These are phyloP conservation scores for Venturia aucupariae DNA, from an alignment of 2,329 filamentous ascomycete species.

Conservation along the genomic window DNA sequence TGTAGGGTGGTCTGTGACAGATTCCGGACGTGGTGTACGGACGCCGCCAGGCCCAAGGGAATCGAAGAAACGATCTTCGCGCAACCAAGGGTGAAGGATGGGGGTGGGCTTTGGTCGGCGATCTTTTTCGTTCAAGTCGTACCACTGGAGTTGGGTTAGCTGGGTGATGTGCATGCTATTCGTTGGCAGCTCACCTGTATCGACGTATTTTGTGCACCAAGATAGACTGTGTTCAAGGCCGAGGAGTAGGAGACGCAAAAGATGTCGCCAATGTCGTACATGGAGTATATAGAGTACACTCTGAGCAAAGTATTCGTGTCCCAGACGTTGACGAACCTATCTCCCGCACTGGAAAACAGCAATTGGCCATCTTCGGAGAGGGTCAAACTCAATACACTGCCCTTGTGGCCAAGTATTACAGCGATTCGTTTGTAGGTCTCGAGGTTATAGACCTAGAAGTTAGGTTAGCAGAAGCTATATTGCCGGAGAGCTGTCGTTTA, in stretches of 20 bases:
- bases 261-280: conserved; percentile 89
- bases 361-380: conserved; percentile 65
- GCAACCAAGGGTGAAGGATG: conserved; percentile 61
- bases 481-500: conserved; percentile 14
- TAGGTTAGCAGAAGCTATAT: conserved; percentile 17
- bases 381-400: conserved; percentile 78
- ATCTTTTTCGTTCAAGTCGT: conserved; percentile 58
- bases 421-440: conserved; percentile 74
- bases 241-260: conserved; percentile 89
- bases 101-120: conserved; percentile 52
- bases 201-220: conserved; percentile 88
- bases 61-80: conserved; percentile 87
- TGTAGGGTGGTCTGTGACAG: conserved; percentile 38
- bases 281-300: conserved; percentile 83
- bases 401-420: conserved; percentile 79
- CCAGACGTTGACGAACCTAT: conserved; percentile 91
- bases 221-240: conserved; percentile 70
- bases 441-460: conserved; percentile 63
- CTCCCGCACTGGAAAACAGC: conserved; percentile 86
- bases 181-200: conserved; percentile 56
- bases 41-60: conserved; percentile 77
- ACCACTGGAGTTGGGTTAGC: conserved; percentile 51
- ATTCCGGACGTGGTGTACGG: conserved; percentile 62
- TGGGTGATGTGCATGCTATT: conserved; percentile 15
- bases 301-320: conserved; percentile 64